These are phyloP conservation scores for Penicillium subrubescens DNA, from an alignment of 495 filamentous ascomycete species.

Conservation along the genomic window DNA sequence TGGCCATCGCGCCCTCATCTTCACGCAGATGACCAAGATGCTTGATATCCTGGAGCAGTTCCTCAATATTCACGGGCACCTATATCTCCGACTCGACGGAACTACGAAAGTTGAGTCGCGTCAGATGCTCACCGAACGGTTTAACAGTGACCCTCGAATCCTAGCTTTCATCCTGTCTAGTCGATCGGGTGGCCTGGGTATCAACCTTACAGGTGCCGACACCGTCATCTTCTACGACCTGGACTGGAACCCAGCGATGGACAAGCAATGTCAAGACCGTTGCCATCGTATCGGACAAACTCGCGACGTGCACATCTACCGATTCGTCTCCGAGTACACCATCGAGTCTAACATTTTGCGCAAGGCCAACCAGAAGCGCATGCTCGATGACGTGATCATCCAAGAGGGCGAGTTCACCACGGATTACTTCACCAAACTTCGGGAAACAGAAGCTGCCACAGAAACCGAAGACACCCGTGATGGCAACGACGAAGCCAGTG, in stretches of 20 bases:
- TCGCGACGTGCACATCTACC: slow-evolving; percentile 96
- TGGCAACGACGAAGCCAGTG: slow-evolving; percentile 65
- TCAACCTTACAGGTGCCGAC: slow-evolving; percentile 95
- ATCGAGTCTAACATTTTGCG: slow-evolving; percentile 98
- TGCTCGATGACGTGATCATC: slow-evolving; percentile 97
- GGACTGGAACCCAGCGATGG: slow-evolving; percentile 99
- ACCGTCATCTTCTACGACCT: slow-evolving; percentile 99
- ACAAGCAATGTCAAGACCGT: slow-evolving; percentile 98
- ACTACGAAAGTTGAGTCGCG: slow-evolving; percentile 93
- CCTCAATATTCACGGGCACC: slow-evolving; percentile 96
- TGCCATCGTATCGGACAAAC: slow-evolving; percentile 98
- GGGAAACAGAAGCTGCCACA: slow-evolving; percentile 64
- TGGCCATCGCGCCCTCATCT: slow-evolving; percentile 92
- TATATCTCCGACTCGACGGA: slow-evolving; percentile 93
- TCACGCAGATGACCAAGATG: slow-evolving; percentile 99
- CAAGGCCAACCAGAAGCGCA: slow-evolving; percentile 94
- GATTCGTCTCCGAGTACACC: slow-evolving; percentile 94
- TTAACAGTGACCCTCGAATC: slow-evolving; percentile 93
- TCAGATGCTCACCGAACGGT: slow-evolving; percentile 92
- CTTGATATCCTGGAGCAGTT: slow-evolving; percentile 97
- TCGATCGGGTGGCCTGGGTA: slow-evolving; percentile 91
- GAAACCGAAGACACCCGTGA: slow-evolving; percentile 57
- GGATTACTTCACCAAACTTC: slow-evolving; percentile 87
- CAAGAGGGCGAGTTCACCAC: slow-evolving; percentile 99
- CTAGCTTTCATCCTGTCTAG: slow-evolving; percentile 94